Conservation (phyloP, 164 flowering plant species). For the Vitis rotundifolia region DNA sequence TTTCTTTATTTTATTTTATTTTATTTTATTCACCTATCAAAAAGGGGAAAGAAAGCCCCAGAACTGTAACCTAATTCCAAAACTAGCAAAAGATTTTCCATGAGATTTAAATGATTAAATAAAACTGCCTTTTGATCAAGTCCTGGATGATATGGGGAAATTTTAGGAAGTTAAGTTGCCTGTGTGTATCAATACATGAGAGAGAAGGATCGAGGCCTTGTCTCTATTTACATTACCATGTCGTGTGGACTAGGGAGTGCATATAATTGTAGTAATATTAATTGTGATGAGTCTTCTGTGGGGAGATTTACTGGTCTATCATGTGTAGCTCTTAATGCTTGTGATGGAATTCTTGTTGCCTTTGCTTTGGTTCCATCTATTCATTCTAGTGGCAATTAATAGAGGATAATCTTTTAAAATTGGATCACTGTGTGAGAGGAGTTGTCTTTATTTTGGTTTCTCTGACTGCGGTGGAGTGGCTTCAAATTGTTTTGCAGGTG, state of each 20-base stretch:
- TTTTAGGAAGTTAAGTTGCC: neutral
- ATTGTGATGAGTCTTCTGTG: neutral
- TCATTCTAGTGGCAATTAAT: no score
- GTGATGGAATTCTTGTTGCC: neutral
- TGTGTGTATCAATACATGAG: neutral
- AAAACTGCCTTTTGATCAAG: no score
- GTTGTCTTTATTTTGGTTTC: neutral
- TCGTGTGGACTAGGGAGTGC: no score
- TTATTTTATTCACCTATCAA: no score
- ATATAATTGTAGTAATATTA: neutral
- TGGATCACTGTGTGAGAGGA: no score
- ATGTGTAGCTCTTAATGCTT: neutral
- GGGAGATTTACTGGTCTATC: neutral
- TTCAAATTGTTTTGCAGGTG: constrained; percentile 49
- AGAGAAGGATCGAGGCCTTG: neutral
- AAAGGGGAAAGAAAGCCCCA: no score
- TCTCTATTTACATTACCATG: neutral
- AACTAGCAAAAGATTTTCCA: no score
- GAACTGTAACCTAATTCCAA: no score
- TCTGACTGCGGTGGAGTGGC: neutral
- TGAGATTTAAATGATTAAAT: no score
- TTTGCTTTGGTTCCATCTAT: neutral
- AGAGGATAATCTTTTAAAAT: no score
- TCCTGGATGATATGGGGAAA: neutral
- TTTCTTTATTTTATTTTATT: no score